Evolutionary conservation across 1,284 basidiomycete species (phyloP), one percentile per base, ranked within the genome.

Genomic region (Neotropicomus parvogracilis): DNA sequence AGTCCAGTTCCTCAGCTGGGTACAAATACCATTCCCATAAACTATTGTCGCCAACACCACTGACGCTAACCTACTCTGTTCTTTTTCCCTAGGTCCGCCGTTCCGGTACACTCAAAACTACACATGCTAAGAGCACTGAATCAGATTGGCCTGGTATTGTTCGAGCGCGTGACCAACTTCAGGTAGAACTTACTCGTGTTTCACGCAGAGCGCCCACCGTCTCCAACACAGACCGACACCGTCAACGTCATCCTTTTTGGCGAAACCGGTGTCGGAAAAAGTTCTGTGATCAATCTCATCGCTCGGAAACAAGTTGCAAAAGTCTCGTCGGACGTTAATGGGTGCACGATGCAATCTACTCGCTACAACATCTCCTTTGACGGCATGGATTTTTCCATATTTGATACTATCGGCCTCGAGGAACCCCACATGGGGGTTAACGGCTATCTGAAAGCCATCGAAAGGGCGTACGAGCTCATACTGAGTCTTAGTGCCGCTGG

Each of bases 331-430:
- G 63, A 59, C 29, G 59, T 62, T 2, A 46, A 55, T 13, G 61
- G 59, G 13, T 67, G 64, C 40, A 69, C 67, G 17, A 55, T 65
- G 63, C 52, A 60, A 32, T 62, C 54, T n/a, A 63, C 54, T 11
- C 41, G 50, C 17, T 53, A 65, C 16, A 16, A 45, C 14, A 53
- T 68, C 45, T 6, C 47, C 13, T 57, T 68, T 9, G 59, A 55
- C 37, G 20, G 10, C 42, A 46, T 48, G 41, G 29, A 50, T 24
- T 62, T 58, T 17, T 3, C 50, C 11, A 55, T 74, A 40, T 74
- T 65, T 19, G 73, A 73, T 27, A 74, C 73, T 28, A 62, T 69
- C 17, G 73, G 74, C n/a, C 66, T 75, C 13, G 58, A 73, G 38
- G 71, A 75, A 39, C 67, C 67, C 20, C 55, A 62, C 10, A 43